Conservation (phyloP, 2,329 filamentous ascomycete species). For the Cercospora sp. region DNA sequence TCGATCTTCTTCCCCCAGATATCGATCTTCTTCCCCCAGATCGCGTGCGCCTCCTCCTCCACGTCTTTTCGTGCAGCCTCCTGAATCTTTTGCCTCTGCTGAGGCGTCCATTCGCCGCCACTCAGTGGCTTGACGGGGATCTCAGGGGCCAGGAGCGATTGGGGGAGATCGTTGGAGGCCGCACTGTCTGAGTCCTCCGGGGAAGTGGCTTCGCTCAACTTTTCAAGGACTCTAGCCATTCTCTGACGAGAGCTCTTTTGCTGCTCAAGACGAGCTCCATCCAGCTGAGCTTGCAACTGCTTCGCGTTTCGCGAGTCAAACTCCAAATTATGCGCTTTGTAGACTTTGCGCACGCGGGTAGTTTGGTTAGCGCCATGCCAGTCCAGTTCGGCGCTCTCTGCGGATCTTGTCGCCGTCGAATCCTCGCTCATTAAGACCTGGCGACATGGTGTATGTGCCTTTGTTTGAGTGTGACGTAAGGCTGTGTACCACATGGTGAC, state of each 20-base stretch:
- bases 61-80: neutral
- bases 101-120: neutral
- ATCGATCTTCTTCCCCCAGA: neutral
- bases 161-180: neutral
- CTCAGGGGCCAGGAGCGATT: neutral
- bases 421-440: neutral
- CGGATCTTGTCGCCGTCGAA: neutral
- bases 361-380: neutral
- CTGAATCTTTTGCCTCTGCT: neutral
- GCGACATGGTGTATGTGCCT: neutral
- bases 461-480: neutral
- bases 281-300: neutral
- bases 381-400: neutral
- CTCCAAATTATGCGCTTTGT: neutral
- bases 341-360: neutral
- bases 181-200: neutral
- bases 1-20: neutral
- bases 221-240: neutral
- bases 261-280: neutral
- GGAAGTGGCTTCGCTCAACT: neutral
- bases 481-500: neutral
- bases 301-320: neutral
- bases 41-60: neutral
- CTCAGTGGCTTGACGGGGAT: neutral
- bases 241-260: neutral